Evolutionary conservation across 139 green algal species (phyloP), one percentile per base, ranked within the genome.

Genomic region (Tetradesmus lagerheimii): DNA sequence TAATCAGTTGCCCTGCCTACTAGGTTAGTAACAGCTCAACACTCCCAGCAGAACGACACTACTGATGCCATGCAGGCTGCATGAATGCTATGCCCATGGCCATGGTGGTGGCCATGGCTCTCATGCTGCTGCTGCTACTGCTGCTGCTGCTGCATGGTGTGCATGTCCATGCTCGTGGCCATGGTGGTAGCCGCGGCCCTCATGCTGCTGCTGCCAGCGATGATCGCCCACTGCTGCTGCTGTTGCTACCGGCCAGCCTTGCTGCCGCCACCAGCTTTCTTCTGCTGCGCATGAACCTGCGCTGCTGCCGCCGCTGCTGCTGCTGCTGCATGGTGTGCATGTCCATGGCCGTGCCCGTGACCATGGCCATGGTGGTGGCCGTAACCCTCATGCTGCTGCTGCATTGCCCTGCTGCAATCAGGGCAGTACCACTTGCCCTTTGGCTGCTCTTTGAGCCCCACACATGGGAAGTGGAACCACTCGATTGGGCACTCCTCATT

Each of bases 401-500:
- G 34, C 12, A 84, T 43, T 35, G 16, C 27, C 39, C 27, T 31
- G 2, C 82, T 78, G 89, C 95, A 97, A 1, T 96, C 91, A 15
- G 90, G 85, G 91, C 95, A 97, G 83, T 94, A 96, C 95, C 95
- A 97, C 71, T 94, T 93, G 47, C 93, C 91, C 37, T 91, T 90
- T 5, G 92, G 92, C 53, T 90, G 85, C 38, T 90, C 91, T 34
- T 89, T 96, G 0, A 98, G 83, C 3, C 97, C 97, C 41, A 99
- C 95, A 87, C 97, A 99, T 67, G 93, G 93, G 91, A 95, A 98
- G 91, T 99, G 97, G 88, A 98, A 99, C 97, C 97, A 99, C 90
- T 99, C 97, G n/a, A 96, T 93, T 0, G 92, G 82, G 91, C 97
- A 99, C 62, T 98, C 95, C 14, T 93, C 88, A 87, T 98, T 97